A percentile compares a stretch with the other conserved stretches of the same genome.
phyloP scores from a whole-genome alignment of 2,329 filamentous ascomycete genomes.

The Cytospora piceicola region DNA sequence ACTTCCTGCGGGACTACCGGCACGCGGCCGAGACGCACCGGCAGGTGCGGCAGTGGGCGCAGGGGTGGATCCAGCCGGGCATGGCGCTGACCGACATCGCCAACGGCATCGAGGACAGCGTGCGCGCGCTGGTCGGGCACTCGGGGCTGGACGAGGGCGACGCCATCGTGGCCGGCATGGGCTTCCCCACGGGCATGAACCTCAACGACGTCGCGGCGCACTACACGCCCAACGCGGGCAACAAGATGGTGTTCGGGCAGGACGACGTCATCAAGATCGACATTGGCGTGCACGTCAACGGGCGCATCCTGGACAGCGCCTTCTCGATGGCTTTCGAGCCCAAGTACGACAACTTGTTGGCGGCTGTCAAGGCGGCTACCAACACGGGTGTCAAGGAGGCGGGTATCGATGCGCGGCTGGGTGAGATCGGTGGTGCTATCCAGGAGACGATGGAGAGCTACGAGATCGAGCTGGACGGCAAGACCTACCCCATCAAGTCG shows the following conservation, averaged over 20 bases:
- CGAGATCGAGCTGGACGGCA: constrained; percentile 81
- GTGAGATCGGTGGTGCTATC: constrained; percentile 81
- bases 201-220: constrained; percentile 84
- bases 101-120: constrained; percentile 79
- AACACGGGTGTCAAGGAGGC: constrained; percentile 89
- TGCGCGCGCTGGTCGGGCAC: constrained; percentile 75
- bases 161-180: constrained; percentile 75
- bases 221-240: constrained; percentile 82
- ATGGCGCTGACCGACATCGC: constrained; percentile 78
- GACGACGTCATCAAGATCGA: constrained; percentile 84
- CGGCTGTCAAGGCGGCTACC: constrained; percentile 74
- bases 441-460: constrained; percentile 95
- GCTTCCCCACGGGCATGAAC: constrained; percentile 80
- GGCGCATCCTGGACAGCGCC: constrained; percentile 79
- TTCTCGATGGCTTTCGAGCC: constrained; percentile 79
- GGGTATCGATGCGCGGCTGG: constrained; percentile 87
- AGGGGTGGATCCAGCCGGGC: constrained; percentile 78
- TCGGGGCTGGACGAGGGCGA: constrained; percentile 77
- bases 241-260: constrained; percentile 72
- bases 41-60: constrained; percentile 80
- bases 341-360: constrained; percentile 74
- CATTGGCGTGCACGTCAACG: constrained; percentile 80
- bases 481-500: constrained; percentile 77
- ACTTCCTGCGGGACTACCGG: constrained; percentile 78
- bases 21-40: constrained; percentile 79